Conservation (phyloP, 768 basidiomycete genomes). For the Psilocybe cubensis region DNA sequence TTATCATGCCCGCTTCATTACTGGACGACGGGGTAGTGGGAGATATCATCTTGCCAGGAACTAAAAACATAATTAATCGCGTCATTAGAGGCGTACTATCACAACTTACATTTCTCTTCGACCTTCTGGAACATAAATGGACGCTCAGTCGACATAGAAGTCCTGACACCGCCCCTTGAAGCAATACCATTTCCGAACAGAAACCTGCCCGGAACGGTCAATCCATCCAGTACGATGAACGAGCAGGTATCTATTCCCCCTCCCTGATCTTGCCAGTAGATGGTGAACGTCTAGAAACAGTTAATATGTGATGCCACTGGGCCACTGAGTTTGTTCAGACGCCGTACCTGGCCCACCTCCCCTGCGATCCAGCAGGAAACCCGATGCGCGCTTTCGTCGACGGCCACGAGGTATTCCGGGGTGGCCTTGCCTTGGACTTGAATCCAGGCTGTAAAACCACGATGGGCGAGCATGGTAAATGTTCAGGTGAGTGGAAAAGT, state of each 20-base stretch:
- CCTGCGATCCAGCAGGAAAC: constrained; percentile 75
- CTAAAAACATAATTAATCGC: background rate
- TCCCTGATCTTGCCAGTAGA: constrained; percentile 70
- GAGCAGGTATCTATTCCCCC: constrained; percentile 55
- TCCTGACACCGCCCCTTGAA: constrained; percentile 55
- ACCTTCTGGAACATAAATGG: constrained; percentile 63
- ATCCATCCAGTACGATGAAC: constrained; percentile 69
- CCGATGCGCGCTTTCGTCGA: constrained; percentile 44
- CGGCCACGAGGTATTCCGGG: constrained; percentile 58
- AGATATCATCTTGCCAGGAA: background rate
- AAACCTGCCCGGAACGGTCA: constrained; percentile 64
- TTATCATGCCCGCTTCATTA: constrained; percentile 56
- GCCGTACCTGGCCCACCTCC: constrained; percentile 55
- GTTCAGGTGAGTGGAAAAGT: background rate
- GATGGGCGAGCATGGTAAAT: constrained; percentile 51
- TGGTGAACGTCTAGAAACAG: constrained; percentile 50
- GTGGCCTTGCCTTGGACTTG: constrained; percentile 50
- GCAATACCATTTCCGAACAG: constrained; percentile 59
- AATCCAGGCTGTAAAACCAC: constrained; percentile 75
- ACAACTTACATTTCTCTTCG: constrained; percentile 36
- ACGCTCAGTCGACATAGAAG: constrained; percentile 51
- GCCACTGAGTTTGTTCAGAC: background rate
- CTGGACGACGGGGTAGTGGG: constrained; percentile 18
- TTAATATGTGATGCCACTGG: background rate
- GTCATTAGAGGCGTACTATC: background rate